A percentile compares a stretch with the other conserved stretches of the same genome.
phyloP scores from a whole-genome alignment of 2,329 filamentous ascomycete species.

The Boeremia exigua region DNA sequence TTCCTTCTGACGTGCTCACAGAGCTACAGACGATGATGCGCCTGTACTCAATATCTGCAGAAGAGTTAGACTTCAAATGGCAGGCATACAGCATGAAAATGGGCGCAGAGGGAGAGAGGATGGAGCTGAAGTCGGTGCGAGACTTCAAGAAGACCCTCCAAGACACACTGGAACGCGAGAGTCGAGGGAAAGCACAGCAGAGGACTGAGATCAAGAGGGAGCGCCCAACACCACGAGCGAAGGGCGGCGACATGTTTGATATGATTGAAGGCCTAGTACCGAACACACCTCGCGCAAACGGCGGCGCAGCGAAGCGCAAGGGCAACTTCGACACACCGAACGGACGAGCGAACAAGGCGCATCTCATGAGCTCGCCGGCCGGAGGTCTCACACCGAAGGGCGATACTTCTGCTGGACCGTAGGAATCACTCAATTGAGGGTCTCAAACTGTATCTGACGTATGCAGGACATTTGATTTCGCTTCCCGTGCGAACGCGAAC shows the following conservation, averaged over 20 bases:
- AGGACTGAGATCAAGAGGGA: conserved; percentile 66
- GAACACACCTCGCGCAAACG: conserved; percentile 52
- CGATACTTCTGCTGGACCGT: conserved; percentile 50
- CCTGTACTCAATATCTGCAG: conserved; percentile 77
- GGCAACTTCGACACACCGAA: conserved; percentile 58
- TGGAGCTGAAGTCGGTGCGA: conserved; percentile 73
- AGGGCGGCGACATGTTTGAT: conserved; percentile 74
- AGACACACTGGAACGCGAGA: conserved; percentile 80
- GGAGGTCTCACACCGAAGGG: conserved; percentile 41
- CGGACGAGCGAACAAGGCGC: conserved; percentile 50
- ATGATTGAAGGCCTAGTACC: conserved; percentile 66
- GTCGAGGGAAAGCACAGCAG: conserved; percentile 68
- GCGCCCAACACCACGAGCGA: conserved; percentile 64
- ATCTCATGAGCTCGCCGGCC: conserved; percentile 59
- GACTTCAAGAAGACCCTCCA: conserved; percentile 87
- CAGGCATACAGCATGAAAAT: conserved; percentile 97
- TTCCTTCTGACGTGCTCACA: conserved; percentile 77
- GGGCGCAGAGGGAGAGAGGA: conserved; percentile 76
- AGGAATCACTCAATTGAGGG: conserved; percentile 23
- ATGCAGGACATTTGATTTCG: conserved; percentile 68
- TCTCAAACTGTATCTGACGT: conserved; percentile 15
- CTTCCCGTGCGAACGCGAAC: conserved; percentile 77
- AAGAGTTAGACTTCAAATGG: conserved; percentile 98
- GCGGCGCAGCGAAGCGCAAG: conserved; percentile 61
- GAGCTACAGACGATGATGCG: conserved; percentile 88